These are phyloP conservation scores for Falciphora oryzae DNA, from an alignment of 2,329 filamentous ascomycete genomes.

Conservation along the genomic window DNA sequence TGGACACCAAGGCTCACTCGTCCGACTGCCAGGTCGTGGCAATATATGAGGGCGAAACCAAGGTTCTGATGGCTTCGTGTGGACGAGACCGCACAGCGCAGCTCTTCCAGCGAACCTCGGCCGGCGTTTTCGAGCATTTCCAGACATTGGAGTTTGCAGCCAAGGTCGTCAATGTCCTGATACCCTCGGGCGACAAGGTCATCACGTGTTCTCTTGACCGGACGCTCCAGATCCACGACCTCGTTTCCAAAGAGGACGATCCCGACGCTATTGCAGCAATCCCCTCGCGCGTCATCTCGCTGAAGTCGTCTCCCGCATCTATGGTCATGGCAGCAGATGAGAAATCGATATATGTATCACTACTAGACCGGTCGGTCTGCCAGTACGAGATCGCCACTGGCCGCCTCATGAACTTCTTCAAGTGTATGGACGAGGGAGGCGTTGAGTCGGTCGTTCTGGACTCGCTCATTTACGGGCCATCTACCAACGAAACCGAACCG, in stretches of 20 bases:
- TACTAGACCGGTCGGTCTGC: slow-evolving; percentile 54
- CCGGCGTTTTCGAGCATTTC: slow-evolving; percentile 64
- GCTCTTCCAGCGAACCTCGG: slow-evolving; percentile 62
- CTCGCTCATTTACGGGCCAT: slow-evolving; percentile 62
- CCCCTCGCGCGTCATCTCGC: slow-evolving; percentile 67
- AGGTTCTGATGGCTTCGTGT: slow-evolving; percentile 70
- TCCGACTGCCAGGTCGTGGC: slow-evolving; percentile 79
- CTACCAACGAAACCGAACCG: slow-evolving; percentile 41
- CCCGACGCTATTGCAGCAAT: slow-evolving; percentile 67
- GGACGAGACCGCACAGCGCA: slow-evolving; percentile 90
- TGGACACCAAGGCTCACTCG: slow-evolving; percentile 79
- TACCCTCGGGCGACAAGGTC: slow-evolving; percentile 69
- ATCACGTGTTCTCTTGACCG: slow-evolving; percentile 87
- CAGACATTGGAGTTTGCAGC: slow-evolving; percentile 93
- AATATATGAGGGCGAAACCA: slow-evolving; percentile 59
- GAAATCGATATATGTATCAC: slow-evolving; percentile 51
- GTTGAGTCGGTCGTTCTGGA: slow-evolving; percentile 79
- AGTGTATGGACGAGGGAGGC: slow-evolving; percentile 73
- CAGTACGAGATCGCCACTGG: slow-evolving; percentile 62
- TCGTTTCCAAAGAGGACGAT: slow-evolving; percentile 63
- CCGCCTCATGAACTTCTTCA: slow-evolving; percentile 67
- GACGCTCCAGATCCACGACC: slow-evolving; percentile 75
- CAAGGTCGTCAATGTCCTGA: slow-evolving; percentile 67
- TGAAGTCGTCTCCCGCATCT: slow-evolving; percentile 83
- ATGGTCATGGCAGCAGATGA: slow-evolving; percentile 66